Percentiles rank a stretch among this genome's conserved stretches.
Conservation (phyloP, 176 grass and related monocot species). For the Hordeum vulgare region MorexV3_pseudomolecules_assembly NC_058524.1:2709192-2709691, state of each 20-base stretch:
- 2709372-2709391: background rate
- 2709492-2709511: background rate
- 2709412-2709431: too few species aligned
- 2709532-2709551: background rate
- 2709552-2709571: background rate
- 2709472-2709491: background rate
- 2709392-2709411: too few species aligned
- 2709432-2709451: background rate
- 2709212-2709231: too few species aligned
- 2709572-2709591: background rate
- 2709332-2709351: too few species aligned
- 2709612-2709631: constrained; percentile 22
- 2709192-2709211: too few species aligned
- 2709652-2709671: constrained; percentile 47
- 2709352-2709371: too few species aligned
- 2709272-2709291: too few species aligned
- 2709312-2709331: too few species aligned
- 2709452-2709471: background rate
- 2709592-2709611: background rate
- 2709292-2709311: too few species aligned
- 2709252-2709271: too few species aligned
- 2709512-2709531: background rate
- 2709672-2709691: constrained; percentile 70
- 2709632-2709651: constrained; percentile 72
- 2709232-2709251: too few species aligned